Percentiles rank a stretch among this genome's conserved stretches.
Evolutionary conservation across 306 rosid species (phyloP).

Genomic region (Cicer judaicum): DNA sequence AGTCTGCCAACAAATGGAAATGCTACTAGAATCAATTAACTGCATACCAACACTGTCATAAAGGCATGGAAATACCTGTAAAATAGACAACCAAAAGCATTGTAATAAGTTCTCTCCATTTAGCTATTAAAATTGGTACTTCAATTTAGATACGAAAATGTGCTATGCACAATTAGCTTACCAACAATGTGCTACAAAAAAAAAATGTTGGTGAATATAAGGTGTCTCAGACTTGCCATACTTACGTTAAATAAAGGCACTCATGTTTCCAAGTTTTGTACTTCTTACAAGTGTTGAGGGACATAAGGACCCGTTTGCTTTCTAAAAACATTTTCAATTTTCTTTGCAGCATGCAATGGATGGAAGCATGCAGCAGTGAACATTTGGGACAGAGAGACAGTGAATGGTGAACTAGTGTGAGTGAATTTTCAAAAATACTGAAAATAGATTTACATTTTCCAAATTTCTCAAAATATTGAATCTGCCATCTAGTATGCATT

Average conservation of each 20-base stretch:
- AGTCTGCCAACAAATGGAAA: constrained; percentile 46
- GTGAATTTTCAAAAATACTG: neutral
- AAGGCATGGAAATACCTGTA: constrained; percentile 98
- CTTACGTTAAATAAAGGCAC: neutral
- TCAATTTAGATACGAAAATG: constrained; percentile 14
- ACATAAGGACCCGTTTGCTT: neutral
- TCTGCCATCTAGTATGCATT: neutral
- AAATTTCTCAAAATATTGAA: neutral
- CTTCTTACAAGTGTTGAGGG: constrained; percentile 12
- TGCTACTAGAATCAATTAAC: constrained; percentile 38
- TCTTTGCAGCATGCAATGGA: neutral
- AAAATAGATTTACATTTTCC: neutral
- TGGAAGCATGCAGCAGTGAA: neutral
- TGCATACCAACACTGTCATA: constrained; percentile 56
- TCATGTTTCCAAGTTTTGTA: neutral
- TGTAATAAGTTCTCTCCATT: constrained; percentile 16
- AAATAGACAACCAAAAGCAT: constrained; percentile 37
- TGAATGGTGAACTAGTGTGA: neutral
- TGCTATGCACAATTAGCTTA: neutral
- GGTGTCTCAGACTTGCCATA: constrained; percentile 4
- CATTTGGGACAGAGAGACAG: neutral
- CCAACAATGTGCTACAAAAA: constrained; percentile 1
- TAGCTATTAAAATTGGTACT: neutral
- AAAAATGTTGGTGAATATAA: neutral
- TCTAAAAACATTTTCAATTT: neutral